Evolutionary conservation across 2,329 filamentous ascomycete species (phyloP).

Genomic region (Talaromyces pinophilus): DNA sequence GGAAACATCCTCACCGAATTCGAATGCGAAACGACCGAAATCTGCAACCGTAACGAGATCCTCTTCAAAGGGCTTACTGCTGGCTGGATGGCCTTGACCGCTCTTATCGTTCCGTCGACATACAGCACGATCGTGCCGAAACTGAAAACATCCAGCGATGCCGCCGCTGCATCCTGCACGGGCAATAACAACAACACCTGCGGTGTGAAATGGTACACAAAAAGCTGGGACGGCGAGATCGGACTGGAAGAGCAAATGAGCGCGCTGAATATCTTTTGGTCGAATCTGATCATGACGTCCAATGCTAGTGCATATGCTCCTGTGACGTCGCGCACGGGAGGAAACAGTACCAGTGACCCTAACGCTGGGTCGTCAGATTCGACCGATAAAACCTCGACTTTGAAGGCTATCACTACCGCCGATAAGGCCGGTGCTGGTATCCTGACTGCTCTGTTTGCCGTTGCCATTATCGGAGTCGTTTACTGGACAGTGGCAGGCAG

Average conservation of each 20-base stretch:
- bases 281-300: conserved; percentile 30
- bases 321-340: conserved; percentile 34
- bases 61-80: conserved; percentile 67
- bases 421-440: conserved; percentile 49
- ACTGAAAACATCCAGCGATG: conserved; percentile 55
- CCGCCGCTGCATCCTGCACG: conserved; percentile 57
- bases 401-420: conserved; percentile 31
- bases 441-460: conserved; percentile 42
- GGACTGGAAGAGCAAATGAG: conserved; percentile 48
- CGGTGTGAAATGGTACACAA: conserved; percentile 44
- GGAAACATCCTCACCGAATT: conserved; percentile 56
- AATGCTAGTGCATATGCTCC: conserved; percentile 26
- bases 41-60: conserved; percentile 64
- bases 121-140: conserved; percentile 53
- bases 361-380: conserved; percentile 30
- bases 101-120: conserved; percentile 61
- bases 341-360: conserved; percentile 35
- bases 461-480: conserved; percentile 37
- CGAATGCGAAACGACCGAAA: conserved; percentile 57
- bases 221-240: conserved; percentile 38
- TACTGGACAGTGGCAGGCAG: conserved; percentile 36
- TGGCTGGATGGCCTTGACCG: conserved; percentile 61
- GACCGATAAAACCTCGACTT: conserved; percentile 22
- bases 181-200: conserved; percentile 46
- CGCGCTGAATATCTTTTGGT: conserved; percentile 39